Base-by-base conservation (phyloP, 306 rosid genomes). In the Sesbania bispinosa region DNA sequence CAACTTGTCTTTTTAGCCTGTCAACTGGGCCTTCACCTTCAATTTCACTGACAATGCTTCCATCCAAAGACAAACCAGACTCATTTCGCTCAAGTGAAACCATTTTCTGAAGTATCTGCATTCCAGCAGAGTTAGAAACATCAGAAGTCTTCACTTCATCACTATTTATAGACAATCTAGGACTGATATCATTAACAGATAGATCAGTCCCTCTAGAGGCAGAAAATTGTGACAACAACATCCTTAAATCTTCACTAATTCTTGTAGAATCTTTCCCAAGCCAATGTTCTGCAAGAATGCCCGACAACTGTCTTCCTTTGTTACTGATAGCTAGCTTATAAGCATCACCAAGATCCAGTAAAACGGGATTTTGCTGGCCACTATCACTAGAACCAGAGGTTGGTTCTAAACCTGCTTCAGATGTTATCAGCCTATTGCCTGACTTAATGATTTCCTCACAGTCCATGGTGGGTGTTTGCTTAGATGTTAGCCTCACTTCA, bases 311-410 rank as follows among this genome's bases (percentile, higher is more conserved):
- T 59, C 81, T 83, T 79, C 91, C 92, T 85, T 74, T 68, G 68
- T 78, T 72, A 32, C 86, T 65, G 61, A 91, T 79, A 79, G 88
- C 89, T 48, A 89, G 81, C 74, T 86, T 95, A 82, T 95, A 95
- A 80, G 99, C 96, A 86, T 91, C 99, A 36, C 96, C 97, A 29
- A 91, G 89, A 72, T 95, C 97, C 79, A 95, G 76, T 58, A 62
- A 74, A 74, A 30, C 80, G 21, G 86, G 69, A 67, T 69, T 75
- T 78, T 85, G 87, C 67, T 80, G 92, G 82, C 74, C 79, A 66
- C 29, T 61, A 14, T 85, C 93, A 55, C 80, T 76, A 54, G 86
- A 77, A 74, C 79, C 66, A 2, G 75, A 19, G 38, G 32, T 69
- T 69, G 82, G 51, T 73, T 85, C 96, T 35, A 66, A 60, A 72